Base-by-base conservation (phyloP, 129 eudicot species). In the Escallonia rubra region DNA sequence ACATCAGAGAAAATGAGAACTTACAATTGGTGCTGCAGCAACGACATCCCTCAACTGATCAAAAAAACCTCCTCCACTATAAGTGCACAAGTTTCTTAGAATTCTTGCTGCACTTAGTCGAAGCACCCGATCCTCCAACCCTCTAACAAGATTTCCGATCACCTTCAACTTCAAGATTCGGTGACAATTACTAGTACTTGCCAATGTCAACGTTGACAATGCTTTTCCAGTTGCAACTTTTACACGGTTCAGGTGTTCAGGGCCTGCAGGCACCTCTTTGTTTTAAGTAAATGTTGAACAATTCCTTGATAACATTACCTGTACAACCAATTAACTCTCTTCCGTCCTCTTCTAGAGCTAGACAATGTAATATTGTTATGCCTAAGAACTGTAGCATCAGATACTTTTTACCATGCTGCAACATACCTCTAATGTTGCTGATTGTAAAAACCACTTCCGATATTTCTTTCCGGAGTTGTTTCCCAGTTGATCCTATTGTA, bases 141-240 rank as follows among this genome's bases (percentile, higher is more conserved):
- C 95, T 41, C 67, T 63, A 23, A 86, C 85, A 65, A 94, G 90
- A 73, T 78, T 71, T 55, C 62, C 83, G n/a, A 65, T 57, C 0
- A 77, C 72, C 15, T 73, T 66, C 51, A 87, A 41, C 51, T 77
- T 82, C 66, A 89, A 65, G 34, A 94, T 79, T 2, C 90, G 53
- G 1, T 55, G 76, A 65, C 93, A 94, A 10, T 82, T 86, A 10
- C 72, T 69, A 45, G 65, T 61, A 76, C 99, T 86, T 57, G 85
- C 91, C 38, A 86, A 74, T 44, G 84, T 92, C 65, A 93, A 72
- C 99, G 89, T 89, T 8, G 85, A 85, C 0, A 93, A 59, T 39
- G 96, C 95, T 79, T 89, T 95, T 16, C 99, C 99, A 10, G 96
- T 90, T n/a, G 85, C 90, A 52, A 64, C 70, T 57, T 84, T 90